These are phyloP conservation scores for Nelumbo lutea DNA, from an alignment of 164 flowering plant species.

Conservation along the genomic window DNA sequence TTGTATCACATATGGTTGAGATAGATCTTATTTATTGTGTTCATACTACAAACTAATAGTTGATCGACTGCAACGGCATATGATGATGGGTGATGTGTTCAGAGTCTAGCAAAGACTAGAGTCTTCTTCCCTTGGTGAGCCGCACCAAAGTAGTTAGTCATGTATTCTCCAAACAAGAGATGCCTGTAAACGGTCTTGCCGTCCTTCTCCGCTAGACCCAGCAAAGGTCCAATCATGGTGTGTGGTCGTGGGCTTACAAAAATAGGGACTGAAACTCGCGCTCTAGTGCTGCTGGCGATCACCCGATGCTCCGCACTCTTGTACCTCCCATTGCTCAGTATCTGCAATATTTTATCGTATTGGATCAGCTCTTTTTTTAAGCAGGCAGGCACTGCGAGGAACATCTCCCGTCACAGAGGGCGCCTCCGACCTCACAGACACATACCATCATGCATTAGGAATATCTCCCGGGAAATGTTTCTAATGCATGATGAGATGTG, in stretches of 20 bases:
- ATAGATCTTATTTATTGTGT: too few species aligned
- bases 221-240: conserved; percentile 18
- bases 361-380: too few species aligned
- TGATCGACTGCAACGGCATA: too few species aligned
- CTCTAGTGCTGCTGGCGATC: conserved; percentile 10
- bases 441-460: too few species aligned
- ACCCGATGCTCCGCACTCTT: conserved; percentile 21
- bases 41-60: too few species aligned
- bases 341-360: background rate
- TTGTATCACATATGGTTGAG: too few species aligned
- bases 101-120: conserved; percentile 15
- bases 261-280: conserved; percentile 16
- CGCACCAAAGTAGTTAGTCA: conserved; percentile 14
- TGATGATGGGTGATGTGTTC: too few species aligned
- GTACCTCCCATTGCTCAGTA: background rate
- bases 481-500: too few species aligned
- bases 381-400: too few species aligned
- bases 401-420: too few species aligned
- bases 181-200: conserved; percentile 16
- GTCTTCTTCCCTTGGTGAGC: conserved; percentile 17
- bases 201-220: conserved; percentile 13
- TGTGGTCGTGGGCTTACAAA: conserved; percentile 17
- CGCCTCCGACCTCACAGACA: too few species aligned
- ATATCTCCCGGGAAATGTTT: too few species aligned
- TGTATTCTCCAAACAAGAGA: conserved; percentile 19